A percentile compares a stretch with the other conserved stretches of the same genome.
Conservation (phyloP, 257 asterid genomes). For the Knoxia roxburghii region DNA sequence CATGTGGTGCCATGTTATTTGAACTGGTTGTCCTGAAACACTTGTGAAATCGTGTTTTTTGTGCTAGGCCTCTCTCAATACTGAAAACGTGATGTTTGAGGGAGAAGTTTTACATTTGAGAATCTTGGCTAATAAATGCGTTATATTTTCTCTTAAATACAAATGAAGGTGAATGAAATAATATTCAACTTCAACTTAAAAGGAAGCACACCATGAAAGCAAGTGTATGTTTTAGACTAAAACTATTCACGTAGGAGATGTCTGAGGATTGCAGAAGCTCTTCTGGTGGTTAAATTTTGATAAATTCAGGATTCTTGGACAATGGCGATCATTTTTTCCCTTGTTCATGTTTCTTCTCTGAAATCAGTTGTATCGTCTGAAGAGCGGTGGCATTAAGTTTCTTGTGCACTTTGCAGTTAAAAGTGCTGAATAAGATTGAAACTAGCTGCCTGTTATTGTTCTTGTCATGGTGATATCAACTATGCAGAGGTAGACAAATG, state of each 20-base stretch:
- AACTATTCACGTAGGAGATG: not conserved
- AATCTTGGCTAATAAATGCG: not conserved
- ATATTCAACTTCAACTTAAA: not conserved
- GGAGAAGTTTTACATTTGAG: not conserved
- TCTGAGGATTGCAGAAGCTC: not conserved
- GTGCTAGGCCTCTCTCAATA: not conserved
- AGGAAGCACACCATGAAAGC: not conserved
- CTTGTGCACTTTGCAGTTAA: not conserved
- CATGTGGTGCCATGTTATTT: not conserved
- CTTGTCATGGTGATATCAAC: not conserved
- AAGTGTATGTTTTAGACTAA: not conserved
- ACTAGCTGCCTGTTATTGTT: not conserved
- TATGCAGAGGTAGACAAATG: not conserved
- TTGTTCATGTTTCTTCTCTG: not conserved
- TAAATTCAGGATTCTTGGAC: not conserved
- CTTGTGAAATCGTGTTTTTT: not conserved
- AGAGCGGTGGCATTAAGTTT: not conserved
- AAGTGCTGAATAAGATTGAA: not conserved
- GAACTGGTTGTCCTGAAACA: constrained; percentile 3
- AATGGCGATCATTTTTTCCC: not conserved
- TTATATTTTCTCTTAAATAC: not conserved
- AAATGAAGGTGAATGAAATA: not conserved
- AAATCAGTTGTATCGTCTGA: not conserved
- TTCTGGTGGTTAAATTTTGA: not conserved
- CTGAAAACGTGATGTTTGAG: not conserved